Evolutionary conservation across 192 early-diverging fungal species (phyloP).

Genomic region (Radiomyces spectabilis): DNA sequence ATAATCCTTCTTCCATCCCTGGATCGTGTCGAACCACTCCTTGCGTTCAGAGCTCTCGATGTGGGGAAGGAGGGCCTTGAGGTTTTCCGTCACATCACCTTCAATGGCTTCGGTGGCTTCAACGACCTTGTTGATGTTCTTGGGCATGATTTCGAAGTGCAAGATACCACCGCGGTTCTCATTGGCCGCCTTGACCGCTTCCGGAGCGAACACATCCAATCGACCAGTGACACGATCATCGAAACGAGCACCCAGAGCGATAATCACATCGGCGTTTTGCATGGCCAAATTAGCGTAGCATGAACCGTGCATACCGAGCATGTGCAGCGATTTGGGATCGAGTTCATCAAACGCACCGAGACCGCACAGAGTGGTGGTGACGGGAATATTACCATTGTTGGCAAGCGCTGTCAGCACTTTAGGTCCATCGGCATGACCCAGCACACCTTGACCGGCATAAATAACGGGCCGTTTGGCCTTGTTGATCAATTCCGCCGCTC

Average conservation of each 20-base stretch:
- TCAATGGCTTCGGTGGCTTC: slow-evolving; percentile 86
- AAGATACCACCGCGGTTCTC: slow-evolving; percentile 91
- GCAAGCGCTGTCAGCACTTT: slow-evolving; percentile 76
- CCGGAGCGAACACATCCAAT: slow-evolving; percentile 84
- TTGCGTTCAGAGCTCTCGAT: slow-evolving; percentile 62
- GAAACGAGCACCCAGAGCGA: slow-evolving; percentile 95
- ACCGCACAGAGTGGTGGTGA: slow-evolving; percentile 93
- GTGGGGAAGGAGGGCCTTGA: slow-evolving; percentile 71
- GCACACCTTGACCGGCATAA: slow-evolving; percentile 92
- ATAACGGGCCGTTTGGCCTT: slow-evolving; percentile 85
- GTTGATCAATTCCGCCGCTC: slow-evolving; percentile 82
- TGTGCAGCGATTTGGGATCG: slow-evolving; percentile 85
- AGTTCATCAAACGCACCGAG: slow-evolving; percentile 91
- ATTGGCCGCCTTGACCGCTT: slow-evolving; percentile 79
- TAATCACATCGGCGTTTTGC: slow-evolving; percentile 91
- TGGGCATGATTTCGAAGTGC: slow-evolving; percentile 99
- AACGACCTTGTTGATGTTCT: slow-evolving; percentile 99
- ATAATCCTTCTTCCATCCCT: slow-evolving; percentile 87
- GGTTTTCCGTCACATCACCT: slow-evolving; percentile 89
- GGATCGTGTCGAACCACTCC: slow-evolving; percentile 80
- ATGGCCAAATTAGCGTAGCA: slow-evolving; percentile 98
- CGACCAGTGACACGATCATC: slow-evolving; percentile 97
- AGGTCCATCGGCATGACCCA: slow-evolving; percentile 77
- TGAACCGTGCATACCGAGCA: slow-evolving; percentile 99
- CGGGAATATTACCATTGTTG: slow-evolving; percentile 86